Base-by-base conservation (phyloP, 2,329 filamentous ascomycete genomes). In the Amylocarpus encephaloides region DNA sequence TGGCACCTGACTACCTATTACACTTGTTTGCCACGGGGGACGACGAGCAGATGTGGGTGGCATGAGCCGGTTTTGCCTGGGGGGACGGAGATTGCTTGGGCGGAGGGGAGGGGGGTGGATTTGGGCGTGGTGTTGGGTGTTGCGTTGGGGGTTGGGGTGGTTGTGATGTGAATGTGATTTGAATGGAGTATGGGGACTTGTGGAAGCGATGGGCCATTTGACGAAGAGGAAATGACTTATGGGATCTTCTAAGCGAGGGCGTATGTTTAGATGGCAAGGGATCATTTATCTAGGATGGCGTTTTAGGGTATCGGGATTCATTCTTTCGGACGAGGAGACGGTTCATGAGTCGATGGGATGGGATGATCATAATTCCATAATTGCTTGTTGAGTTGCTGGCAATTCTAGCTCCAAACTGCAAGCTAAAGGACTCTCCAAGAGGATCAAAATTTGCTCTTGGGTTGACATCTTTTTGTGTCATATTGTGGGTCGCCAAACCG, bases 1-100 rank as follows among this genome's bases (percentile, higher is more conserved):
- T 64, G 58, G 55, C 62, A 65, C 55, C 33, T 59, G n/a, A 63
- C 58, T 3, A 64, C 63, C 2, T 65, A 56, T 45, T 62, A 50
- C 41, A 59, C 56, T n/a, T 64, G 62, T 51, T 48, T 60, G 41
- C 60, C 58, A 6, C 44, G 55, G 42, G 50, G 36, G 5, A 49
- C 54, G 13, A 43, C 58, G 22, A 51, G 51, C 6, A 51, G 56
- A 53, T 65, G 63, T 49, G 63, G 62, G 10, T 55, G 54, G 53
- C 62, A 63, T 53, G 61, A 65, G 42, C 61, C 59, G 1, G 51
- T 65, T 5, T 43, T 62, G 7, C 58, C 57, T 12, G 62, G 62
- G 1, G 62, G 62, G 6, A 52, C 52, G 42, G 62, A 65, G 30
- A 61, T 65, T 43, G 57, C 60, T 6, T 57, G 48, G 7, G 57